phyloP scores from a whole-genome alignment of 495 filamentous ascomycete genomes.

The Neurospora africana region DNA sequence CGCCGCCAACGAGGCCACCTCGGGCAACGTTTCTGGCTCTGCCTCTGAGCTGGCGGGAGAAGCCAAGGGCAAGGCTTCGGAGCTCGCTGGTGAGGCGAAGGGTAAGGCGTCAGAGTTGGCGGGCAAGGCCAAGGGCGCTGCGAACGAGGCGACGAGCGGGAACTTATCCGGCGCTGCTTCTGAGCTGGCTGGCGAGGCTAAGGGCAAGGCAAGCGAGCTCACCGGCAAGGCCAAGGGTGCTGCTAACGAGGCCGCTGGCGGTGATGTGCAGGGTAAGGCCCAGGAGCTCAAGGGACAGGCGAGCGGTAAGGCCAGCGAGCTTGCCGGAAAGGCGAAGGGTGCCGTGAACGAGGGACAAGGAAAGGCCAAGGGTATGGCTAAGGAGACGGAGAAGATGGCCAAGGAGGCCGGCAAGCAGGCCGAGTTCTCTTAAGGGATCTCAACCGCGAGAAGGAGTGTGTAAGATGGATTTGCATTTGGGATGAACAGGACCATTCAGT shows the following conservation, averaged over 20 bases:
- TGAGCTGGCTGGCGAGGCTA: conserved; percentile 22
- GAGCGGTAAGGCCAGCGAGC: conserved; percentile 4
- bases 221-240: conserved; percentile 20
- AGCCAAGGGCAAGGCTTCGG: conserved; percentile 27
- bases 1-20: conserved; percentile 16
- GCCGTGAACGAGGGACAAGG: background rate
- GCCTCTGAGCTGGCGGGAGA: conserved; percentile 20
- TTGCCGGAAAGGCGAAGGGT: background rate
- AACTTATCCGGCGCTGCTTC: conserved; percentile 22
- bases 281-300: conserved; percentile 6
- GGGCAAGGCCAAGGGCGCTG: conserved; percentile 23
- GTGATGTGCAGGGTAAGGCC: conserved; percentile 2
- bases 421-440: background rate
- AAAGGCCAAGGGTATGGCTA: background rate
- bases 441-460: background rate
- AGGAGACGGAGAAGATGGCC: conserved; percentile 7
- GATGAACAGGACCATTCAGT: background rate
- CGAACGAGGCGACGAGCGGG: conserved; percentile 21
- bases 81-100: conserved; percentile 22
- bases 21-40: conserved; percentile 11
- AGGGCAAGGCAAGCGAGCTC: conserved; percentile 26
- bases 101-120: conserved; percentile 22
- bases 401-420: background rate
- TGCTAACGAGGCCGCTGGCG: conserved; percentile 4
- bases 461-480: background rate